A percentile compares a stretch with the other conserved stretches of the same genome.
Conservation (phyloP, 2,329 filamentous ascomycete species). For the Fusarium algeriense region DNA sequence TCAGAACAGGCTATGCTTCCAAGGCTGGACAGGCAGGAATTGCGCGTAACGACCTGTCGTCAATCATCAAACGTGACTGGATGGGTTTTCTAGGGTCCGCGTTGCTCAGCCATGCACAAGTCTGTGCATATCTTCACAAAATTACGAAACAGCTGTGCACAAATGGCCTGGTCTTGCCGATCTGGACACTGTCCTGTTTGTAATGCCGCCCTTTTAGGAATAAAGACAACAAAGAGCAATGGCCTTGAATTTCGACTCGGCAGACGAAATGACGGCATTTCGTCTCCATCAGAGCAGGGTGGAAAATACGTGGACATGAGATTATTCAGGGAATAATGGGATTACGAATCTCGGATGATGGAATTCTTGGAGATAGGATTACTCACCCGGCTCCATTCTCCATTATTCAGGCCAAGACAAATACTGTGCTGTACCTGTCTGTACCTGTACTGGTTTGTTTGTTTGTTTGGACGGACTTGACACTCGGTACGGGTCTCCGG, state of each 20-base stretch:
- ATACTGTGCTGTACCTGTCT: conserved; percentile 10
- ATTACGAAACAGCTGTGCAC: conserved; percentile 31
- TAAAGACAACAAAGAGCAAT: conserved; percentile 38
- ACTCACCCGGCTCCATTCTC: conserved; percentile 10
- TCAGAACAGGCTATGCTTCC: conserved; percentile 33
- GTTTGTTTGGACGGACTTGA: conserved; percentile 1
- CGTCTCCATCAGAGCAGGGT: conserved; percentile 15
- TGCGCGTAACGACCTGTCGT: conserved; percentile 25
- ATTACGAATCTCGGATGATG: conserved; percentile 35
- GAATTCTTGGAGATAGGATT: conserved; percentile 16
- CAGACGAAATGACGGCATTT: conserved; percentile 26
- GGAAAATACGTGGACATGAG: conserved; percentile 14
- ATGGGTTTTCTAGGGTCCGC: conserved; percentile 17
- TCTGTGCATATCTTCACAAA: conserved; percentile 31
- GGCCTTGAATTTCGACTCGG: conserved; percentile 18
- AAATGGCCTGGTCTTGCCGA: background rate
- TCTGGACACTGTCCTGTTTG: conserved; percentile 2
- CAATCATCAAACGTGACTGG: conserved; percentile 33
- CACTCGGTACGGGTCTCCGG: conserved; percentile 25
- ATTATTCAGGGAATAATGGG: background rate
- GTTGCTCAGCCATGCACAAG: conserved; percentile 32
- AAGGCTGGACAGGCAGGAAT: conserved; percentile 19
- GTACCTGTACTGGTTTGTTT: background rate
- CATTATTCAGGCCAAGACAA: conserved; percentile 8
- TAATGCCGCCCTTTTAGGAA: conserved; percentile 16